Evolutionary conservation across 2,329 filamentous ascomycete species (phyloP).

Genomic region (Pezicula radicicola): DNA sequence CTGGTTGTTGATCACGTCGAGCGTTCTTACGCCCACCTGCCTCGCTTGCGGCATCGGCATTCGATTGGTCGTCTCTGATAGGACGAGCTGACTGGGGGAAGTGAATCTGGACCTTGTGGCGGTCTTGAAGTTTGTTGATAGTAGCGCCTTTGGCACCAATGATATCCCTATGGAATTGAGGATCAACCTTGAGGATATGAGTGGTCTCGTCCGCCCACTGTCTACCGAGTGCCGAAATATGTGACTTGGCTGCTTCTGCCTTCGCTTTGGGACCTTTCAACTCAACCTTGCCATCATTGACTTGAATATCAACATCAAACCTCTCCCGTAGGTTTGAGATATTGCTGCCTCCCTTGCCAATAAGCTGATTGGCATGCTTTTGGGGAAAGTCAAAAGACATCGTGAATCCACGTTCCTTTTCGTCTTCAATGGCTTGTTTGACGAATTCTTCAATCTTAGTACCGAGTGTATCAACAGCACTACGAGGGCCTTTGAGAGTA

Average conservation of each 20-base stretch:
- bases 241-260: conserved; percentile 78
- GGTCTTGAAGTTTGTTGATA: conserved; percentile 87
- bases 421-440: conserved; percentile 84
- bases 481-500: conserved; percentile 73
- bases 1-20: conserved; percentile 70
- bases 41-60: conserved; percentile 67
- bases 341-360: conserved; percentile 65
- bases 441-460: conserved; percentile 76
- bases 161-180: conserved; percentile 90
- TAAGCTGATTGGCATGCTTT: conserved; percentile 85
- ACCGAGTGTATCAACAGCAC: conserved; percentile 68
- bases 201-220: conserved; percentile 90
- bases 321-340: conserved; percentile 64
- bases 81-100: conserved; percentile 73
- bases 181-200: conserved; percentile 82
- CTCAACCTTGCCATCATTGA: conserved; percentile 91
- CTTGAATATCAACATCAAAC: conserved; percentile 75
- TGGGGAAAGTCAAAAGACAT: conserved; percentile 90
- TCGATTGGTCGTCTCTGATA: conserved; percentile 66
- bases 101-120: conserved; percentile 92
- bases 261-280: conserved; percentile 95
- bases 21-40: conserved; percentile 54
- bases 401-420: conserved; percentile 88
- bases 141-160: conserved; percentile 86
- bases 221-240: conserved; percentile 76